Conservation (phyloP, 805 yeast species). For the Diddensiella santjacobensis region DNA sequence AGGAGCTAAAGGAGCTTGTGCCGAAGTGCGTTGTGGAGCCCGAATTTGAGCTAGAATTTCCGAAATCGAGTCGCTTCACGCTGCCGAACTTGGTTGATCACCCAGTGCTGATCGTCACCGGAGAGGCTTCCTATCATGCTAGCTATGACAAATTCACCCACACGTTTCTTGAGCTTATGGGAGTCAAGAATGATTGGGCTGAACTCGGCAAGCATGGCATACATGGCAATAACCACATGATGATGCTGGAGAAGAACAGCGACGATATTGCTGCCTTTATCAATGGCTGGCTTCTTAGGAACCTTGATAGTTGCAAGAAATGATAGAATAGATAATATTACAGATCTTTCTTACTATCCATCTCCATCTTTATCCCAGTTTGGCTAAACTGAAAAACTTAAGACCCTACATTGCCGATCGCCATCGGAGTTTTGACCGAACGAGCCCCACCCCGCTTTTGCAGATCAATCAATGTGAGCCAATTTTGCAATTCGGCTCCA, state of each 20-base stretch:
- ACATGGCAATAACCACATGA: background rate
- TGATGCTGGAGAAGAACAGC: background rate
- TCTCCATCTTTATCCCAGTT: too few species aligned
- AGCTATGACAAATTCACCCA: background rate
- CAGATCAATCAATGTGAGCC: too few species aligned
- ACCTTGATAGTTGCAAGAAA: too few species aligned
- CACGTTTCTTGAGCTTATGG: background rate
- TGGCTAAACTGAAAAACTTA: too few species aligned
- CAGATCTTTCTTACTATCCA: too few species aligned
- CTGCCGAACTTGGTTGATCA: background rate
- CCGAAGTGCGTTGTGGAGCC: background rate
- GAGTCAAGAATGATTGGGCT: background rate
- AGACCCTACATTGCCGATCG: too few species aligned
- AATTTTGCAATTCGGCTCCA: too few species aligned
- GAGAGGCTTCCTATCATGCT: background rate
- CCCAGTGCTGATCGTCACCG: background rate
- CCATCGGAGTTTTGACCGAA: too few species aligned
- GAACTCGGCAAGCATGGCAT: background rate
- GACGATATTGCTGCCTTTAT: background rate
- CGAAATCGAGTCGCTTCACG: background rate
- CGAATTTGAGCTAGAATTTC: background rate
- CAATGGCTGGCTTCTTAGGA: background rate
- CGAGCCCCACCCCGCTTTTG: too few species aligned
- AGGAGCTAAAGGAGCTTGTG: background rate
- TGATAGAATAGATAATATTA: too few species aligned